Percentiles rank a stretch among this genome's conserved stretches.
phyloP scores from a whole-genome alignment of 2,329 filamentous ascomycete species.

The Microcyclospora pomicola region DNA sequence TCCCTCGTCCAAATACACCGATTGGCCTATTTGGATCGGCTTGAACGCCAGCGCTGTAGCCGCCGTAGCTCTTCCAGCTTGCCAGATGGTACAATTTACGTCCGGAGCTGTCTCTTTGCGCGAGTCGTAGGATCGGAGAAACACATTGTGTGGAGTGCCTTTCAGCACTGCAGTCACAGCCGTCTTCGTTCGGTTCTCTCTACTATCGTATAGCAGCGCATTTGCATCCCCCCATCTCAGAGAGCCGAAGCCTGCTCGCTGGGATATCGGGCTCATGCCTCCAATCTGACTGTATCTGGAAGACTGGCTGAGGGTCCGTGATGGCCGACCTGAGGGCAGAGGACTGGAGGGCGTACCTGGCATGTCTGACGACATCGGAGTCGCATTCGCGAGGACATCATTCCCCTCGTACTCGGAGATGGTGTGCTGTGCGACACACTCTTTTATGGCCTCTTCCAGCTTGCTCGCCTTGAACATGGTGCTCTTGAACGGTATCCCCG shows the following conservation, averaged over 20 bases:
- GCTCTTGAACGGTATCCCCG: constrained; percentile 83
- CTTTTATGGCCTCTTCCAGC: constrained; percentile 62
- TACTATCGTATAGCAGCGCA: constrained; percentile 71
- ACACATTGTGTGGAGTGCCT: constrained; percentile 53
- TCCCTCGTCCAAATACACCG: constrained; percentile 86
- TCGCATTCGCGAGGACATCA: constrained; percentile 42
- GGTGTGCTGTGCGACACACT: constrained; percentile 71
- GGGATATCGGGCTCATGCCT: constrained; percentile 45
- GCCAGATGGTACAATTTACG: constrained; percentile 91
- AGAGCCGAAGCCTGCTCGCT: constrained; percentile 36
- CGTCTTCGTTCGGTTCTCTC: constrained; percentile 59
- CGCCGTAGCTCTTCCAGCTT: constrained; percentile 86
- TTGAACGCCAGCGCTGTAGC: constrained; percentile 91
- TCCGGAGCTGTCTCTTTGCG: constrained; percentile 80
- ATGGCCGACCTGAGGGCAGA: constrained; percentile 20
- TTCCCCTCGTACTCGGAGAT: constrained; percentile 71
- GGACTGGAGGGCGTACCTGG: constrained; percentile 14
- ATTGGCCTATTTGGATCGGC: constrained; percentile 84
- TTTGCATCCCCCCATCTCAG: constrained; percentile 66
- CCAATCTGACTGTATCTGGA: constrained; percentile 67
- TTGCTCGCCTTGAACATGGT: constrained; percentile 96
- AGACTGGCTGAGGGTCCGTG: constrained; percentile 61
- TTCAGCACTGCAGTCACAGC: constrained; percentile 85
- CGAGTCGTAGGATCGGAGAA: constrained; percentile 90
- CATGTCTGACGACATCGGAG: constrained; percentile 34